Conservation (phyloP, 2,329 filamentous ascomycete genomes). For the Trichophyton equinum region DNA sequence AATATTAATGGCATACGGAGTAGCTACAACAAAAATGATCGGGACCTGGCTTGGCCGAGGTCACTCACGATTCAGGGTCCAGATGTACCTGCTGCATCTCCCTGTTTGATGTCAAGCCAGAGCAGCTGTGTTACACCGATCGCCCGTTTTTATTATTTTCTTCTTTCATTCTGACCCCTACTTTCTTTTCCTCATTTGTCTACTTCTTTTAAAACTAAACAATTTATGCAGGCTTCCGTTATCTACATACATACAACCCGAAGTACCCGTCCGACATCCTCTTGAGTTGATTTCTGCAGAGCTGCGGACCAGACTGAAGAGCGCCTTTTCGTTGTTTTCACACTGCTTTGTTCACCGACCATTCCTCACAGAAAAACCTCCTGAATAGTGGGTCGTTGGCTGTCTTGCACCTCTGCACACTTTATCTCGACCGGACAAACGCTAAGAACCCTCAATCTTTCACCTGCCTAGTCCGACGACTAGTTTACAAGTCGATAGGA, state of each 20-base stretch:
- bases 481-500: not conserved
- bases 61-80: not conserved
- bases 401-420: not conserved
- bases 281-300: not conserved
- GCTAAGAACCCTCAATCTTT: not conserved
- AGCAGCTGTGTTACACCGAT: not conserved
- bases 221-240: conserved; percentile 2
- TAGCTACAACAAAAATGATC: not conserved
- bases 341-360: conserved; percentile 1
- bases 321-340: not conserved
- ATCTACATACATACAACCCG: not conserved
- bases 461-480: not conserved
- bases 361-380: not conserved
- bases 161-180: not conserved
- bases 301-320: not conserved
- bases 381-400: not conserved
- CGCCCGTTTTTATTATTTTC: not conserved
- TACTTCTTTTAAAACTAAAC: not conserved
- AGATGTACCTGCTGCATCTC: not conserved
- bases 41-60: not conserved
- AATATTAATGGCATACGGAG: not conserved
- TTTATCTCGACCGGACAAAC: not conserved
- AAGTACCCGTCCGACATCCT: not conserved
- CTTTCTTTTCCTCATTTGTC: not conserved
- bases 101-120: not conserved